Evolutionary conservation across 768 basidiomycete genomes (phyloP), one percentile per base, ranked within the genome.

Genomic region (Lactarius tabidus): DNA sequence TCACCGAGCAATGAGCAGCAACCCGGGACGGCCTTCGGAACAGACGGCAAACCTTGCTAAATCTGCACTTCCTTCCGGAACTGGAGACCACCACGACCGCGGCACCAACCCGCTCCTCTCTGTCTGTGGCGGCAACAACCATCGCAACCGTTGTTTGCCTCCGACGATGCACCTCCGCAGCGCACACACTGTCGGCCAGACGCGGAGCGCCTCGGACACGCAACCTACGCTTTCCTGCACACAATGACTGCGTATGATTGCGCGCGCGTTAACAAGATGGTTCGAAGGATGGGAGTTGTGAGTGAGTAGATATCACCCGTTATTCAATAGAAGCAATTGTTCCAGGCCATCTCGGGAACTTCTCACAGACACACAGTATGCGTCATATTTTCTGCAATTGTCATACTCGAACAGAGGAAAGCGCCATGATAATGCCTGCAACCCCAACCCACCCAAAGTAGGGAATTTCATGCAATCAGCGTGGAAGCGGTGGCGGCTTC

Each of bases 221-320:
- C 95, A 53, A 96, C 96, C 1, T 98, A 96, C 96, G 89, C 94
- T 18, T 98, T 98, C 82, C 81, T 98, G 36, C 96, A 98, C 72
- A 88, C 94, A 10, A 89, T 96, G 7, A 95, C 95, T 0, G 93
- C 96, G 26, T 97, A 98, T 76, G 86, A 93, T 74, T 98, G 96
- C 74, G 72, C 70, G 38, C 92, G 84, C 73, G 85, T 89, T 53
- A 88, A 91, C 69, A 89, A 93, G 92, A 95, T 75, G 96, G 95
- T 1, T 90, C 92, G 29, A 70, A 75, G 5, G 33, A 33, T 33
- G 33, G 33, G 33, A 33, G 33, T 53, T 98, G 95, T 74, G 93
- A 95, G 80, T 95, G 93, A 95, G n/a, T n/a, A n/a, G n/a, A n/a
- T n/a, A n/a, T 33, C 33, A 3, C 8, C 33, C n/a, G n/a, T n/a